phyloP scores from a whole-genome alignment of 2,329 filamentous ascomycete species.

The Colletotrichum eleusines region DNA sequence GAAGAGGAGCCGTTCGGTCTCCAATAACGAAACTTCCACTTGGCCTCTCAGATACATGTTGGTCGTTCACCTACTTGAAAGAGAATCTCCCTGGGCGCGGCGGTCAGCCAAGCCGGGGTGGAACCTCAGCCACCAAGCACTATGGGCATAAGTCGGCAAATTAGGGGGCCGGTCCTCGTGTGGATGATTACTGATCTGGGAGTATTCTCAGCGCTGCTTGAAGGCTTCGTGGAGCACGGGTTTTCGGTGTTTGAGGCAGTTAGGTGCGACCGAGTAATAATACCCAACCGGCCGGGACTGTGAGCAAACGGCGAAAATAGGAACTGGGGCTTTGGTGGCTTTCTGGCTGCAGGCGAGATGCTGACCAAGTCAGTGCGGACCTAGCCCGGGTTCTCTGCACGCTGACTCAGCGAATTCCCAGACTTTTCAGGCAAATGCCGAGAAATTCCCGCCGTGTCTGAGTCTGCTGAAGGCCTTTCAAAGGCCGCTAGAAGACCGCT shows the following conservation, averaged over 20 bases:
- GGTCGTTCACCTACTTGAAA: neutral
- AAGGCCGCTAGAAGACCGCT: constrained; percentile 11
- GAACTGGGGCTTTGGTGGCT: constrained; percentile 16
- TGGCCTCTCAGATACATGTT: neutral
- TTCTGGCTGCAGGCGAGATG: neutral
- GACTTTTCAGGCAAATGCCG: neutral
- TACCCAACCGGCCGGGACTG: constrained; percentile 3
- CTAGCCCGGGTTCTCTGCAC: too few species aligned
- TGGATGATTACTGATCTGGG: constrained; percentile 14
- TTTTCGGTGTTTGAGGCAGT: constrained; percentile 37
- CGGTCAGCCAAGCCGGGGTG: neutral
- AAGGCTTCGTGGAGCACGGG: constrained; percentile 8
- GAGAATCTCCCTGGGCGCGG: too few species aligned
- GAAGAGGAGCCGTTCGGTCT: constrained; percentile 9
- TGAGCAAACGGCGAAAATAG: constrained; percentile 42
- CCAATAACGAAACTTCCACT: constrained; percentile 1
- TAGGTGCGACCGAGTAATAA: constrained; percentile 16
- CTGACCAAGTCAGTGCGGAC: constrained; percentile 17
- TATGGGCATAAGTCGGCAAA: constrained; percentile 28
- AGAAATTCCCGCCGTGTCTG: constrained; percentile 10
- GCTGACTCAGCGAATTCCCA: constrained; percentile 23
- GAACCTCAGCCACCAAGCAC: neutral
- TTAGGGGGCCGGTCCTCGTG: neutral
- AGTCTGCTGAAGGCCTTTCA: neutral
- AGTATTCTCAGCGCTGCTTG: neutral